phyloP scores from a whole-genome alignment of 2,329 filamentous ascomycete genomes.

The Ascocoryne sarcoides region DNA sequence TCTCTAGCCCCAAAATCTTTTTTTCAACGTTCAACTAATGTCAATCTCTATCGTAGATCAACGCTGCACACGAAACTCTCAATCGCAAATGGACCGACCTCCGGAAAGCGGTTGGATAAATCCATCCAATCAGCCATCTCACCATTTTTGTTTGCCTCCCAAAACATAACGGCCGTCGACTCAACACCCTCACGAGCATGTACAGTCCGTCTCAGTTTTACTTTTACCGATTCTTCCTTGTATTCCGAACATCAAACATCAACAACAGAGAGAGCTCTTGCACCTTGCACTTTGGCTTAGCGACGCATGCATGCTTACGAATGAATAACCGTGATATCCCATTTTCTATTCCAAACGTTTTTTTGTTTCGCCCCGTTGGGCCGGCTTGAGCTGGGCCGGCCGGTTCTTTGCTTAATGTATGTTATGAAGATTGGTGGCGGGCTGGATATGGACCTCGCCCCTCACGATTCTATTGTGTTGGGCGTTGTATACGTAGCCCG shows the following conservation, averaged over 20 bases:
- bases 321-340: neutral
- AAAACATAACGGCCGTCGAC: too few relatives aligned
- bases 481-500: too few relatives aligned
- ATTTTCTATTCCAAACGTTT: constrained; percentile 8
- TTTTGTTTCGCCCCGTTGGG: constrained; percentile 3
- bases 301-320: neutral
- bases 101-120: constrained; percentile 46
- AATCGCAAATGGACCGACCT: constrained; percentile 72
- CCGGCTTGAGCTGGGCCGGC: neutral
- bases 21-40: neutral
- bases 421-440: too few relatives aligned
- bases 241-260: neutral
- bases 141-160: too few relatives aligned
- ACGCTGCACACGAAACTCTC: constrained; percentile 61
- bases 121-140: too few relatives aligned
- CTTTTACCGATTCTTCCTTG: neutral
- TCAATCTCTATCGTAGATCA: constrained; percentile 44
- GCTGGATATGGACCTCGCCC: too few relatives aligned
- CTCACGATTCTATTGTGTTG: too few relatives aligned
- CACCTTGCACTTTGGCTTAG: neutral
- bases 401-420: constrained; percentile 13
- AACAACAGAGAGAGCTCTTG: constrained; percentile 5
- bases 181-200: constrained; percentile 3
- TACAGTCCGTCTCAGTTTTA: neutral
- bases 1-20: too few relatives aligned